Conservation (phyloP, 2,329 filamentous ascomycete genomes). For the Talaromyces atroroseus region DNA sequence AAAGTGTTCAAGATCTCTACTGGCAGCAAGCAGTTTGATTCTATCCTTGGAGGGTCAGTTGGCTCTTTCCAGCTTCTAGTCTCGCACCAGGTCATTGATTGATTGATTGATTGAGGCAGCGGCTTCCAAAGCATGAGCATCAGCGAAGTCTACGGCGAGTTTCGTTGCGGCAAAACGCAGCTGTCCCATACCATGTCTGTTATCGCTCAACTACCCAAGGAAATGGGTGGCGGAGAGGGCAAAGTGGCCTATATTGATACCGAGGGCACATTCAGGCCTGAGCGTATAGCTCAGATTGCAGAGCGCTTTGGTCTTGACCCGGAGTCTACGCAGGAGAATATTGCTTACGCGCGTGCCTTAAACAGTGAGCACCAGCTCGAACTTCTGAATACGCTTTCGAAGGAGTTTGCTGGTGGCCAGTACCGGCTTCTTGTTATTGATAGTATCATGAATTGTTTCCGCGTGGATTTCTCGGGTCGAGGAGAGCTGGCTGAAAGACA, state of each 20-base stretch:
- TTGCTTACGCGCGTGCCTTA: constrained; percentile 58
- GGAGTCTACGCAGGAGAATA: constrained; percentile 59
- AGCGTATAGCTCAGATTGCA: constrained; percentile 62
- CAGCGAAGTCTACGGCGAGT: constrained; percentile 47
- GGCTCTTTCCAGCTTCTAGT: background rate
- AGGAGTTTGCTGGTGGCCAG: constrained; percentile 57
- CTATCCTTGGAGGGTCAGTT: constrained; percentile 56
- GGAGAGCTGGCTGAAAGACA: constrained; percentile 64
- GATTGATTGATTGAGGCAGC: constrained; percentile 28
- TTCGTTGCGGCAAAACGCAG: constrained; percentile 62
- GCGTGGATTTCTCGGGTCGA: constrained; percentile 61
- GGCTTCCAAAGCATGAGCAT: constrained; percentile 68
- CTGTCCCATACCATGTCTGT: constrained; percentile 65
- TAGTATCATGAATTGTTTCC: constrained; percentile 65
- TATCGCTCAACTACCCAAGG: constrained; percentile 51
- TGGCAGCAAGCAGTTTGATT: constrained; percentile 64
- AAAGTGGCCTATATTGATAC: constrained; percentile 66
- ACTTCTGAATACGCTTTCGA: constrained; percentile 55
- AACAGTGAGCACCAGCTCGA: constrained; percentile 65
- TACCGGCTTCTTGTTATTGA: constrained; percentile 64
- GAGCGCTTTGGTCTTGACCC: constrained; percentile 60
- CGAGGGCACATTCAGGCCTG: constrained; percentile 62
- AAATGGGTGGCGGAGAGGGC: constrained; percentile 61
- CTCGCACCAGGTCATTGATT: background rate
- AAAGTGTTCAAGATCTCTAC: constrained; percentile 61